Base-by-base conservation (phyloP, 78 protist genomes). In the Cavenderia fasciculata region DNA sequence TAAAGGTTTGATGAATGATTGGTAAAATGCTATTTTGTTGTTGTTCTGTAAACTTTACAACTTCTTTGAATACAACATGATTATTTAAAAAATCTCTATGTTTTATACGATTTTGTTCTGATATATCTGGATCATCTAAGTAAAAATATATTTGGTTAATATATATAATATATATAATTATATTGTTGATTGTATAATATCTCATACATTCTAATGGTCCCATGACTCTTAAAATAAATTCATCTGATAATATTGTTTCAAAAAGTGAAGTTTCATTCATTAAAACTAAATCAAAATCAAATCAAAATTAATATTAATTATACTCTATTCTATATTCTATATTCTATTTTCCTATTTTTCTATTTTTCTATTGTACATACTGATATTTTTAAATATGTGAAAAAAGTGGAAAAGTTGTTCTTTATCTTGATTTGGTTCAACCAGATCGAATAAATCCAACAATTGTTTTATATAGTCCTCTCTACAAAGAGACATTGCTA, bases 1-100 rank as follows among this genome's bases (percentile, higher is more conserved):
- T 89, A 86, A 93, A 95, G 29, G 94, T 95, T 57, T 95, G 95
- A 86, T 96, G 98, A 63, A 96, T 95, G 10, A 41, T 66, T 66
- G 11, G 87, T 38, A 12, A 12, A 31, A 18, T 70, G 79, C 10
- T 69, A 43, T n/a, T n/a, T n/a, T n/a, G n/a, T n/a, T n/a, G n/a
- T n/a, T n/a, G n/a, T n/a, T n/a, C n/a, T 46, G 46, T 36, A 44
- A 96, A 61, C 33, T 92, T 88, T 2, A 95, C 85, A 34, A 92
- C 95, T 46, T 95, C 71, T 77, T 95, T 92, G 65, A 95, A 96
- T 40, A 33, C 27, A 23, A 33, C 79, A 16, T 27, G 44, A 4
- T 56, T 7, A n/a, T 21, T 23, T 52, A 96, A 46, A 73, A 66
- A 95, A 11, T 79, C 92, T 63, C 97, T 91, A 52, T 96, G 97